These are phyloP conservation scores for Cystobasidium slooffiae DNA, from an alignment of 1,284 basidiomycete species.

Conservation along the genomic window DNA sequence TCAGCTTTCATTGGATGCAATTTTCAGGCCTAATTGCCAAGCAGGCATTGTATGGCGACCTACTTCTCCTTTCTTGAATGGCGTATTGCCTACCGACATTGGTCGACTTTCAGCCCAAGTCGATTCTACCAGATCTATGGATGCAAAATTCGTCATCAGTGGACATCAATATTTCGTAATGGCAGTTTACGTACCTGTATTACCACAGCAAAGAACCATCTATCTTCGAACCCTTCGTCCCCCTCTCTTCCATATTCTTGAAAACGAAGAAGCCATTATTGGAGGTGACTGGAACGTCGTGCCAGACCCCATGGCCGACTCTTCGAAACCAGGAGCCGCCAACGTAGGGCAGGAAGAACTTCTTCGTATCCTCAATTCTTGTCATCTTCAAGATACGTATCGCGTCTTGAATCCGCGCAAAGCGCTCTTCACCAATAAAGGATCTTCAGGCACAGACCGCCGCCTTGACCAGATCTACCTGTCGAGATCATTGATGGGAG, in stretches of 20 bases:
- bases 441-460: slow-evolving; percentile 8
- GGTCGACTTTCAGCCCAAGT: background rate
- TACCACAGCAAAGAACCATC: background rate
- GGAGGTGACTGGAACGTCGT: slow-evolving; percentile 33
- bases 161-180: slow-evolving; percentile 1
- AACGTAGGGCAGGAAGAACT: slow-evolving; percentile 12
- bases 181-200: slow-evolving; percentile 20
- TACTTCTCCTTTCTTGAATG: slow-evolving; percentile 8
- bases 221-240: slow-evolving; percentile 5
- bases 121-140: slow-evolving; percentile 6
- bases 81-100: background rate
- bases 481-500: slow-evolving; percentile 1
- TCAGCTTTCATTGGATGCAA: background rate
- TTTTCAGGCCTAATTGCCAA: slow-evolving; percentile 19
- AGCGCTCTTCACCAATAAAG: slow-evolving; percentile 21
- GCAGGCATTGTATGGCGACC: slow-evolving; percentile 29
- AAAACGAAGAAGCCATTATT: background rate
- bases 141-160: slow-evolving; percentile 5
- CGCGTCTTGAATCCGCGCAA: slow-evolving; percentile 12
- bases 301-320: slow-evolving; percentile 10
- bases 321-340: background rate
- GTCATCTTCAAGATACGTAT: slow-evolving; percentile 7
- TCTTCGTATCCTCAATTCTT: background rate
- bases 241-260: background rate
- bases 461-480: slow-evolving; percentile 18